Evolutionary conservation across 2,329 filamentous ascomycete genomes (phyloP).

Genomic region (Monilinia aucupariae): DNA sequence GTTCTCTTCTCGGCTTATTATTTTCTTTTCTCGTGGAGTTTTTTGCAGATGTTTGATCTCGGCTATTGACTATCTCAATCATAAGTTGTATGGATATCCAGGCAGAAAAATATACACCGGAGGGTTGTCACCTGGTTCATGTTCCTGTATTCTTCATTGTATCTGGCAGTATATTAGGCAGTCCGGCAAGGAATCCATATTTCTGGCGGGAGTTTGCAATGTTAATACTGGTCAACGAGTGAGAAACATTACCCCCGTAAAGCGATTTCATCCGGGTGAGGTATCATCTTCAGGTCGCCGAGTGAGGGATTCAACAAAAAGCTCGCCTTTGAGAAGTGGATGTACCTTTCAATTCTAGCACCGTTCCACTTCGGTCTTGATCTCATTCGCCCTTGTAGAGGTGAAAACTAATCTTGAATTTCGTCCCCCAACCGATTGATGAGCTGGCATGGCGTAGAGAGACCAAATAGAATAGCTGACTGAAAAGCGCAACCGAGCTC

Average conservation of each 20-base stretch:
- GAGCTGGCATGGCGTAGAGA: too few species aligned
- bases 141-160: too few species aligned
- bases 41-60: not conserved
- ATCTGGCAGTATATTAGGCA: too few species aligned
- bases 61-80: not conserved
- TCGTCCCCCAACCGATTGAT: not conserved
- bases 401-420: not conserved
- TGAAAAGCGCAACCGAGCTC: not conserved
- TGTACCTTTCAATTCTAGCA: not conserved
- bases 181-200: too few species aligned
- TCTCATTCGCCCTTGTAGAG: not conserved
- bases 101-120: too few species aligned
- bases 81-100: too few species aligned
- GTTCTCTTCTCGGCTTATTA: not conserved
- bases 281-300: slow-evolving; percentile 10
- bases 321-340: not conserved
- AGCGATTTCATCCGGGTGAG: not conserved
- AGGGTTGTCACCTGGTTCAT: too few species aligned
- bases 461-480: not conserved
- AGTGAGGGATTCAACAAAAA: slow-evolving; percentile 3
- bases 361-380: not conserved
- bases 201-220: too few species aligned
- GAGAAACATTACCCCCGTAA: not conserved
- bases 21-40: not conserved
- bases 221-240: not conserved